Base-by-base conservation (phyloP, 2,329 filamentous ascomycete species). In the Calonectria multiphialidica region DNA sequence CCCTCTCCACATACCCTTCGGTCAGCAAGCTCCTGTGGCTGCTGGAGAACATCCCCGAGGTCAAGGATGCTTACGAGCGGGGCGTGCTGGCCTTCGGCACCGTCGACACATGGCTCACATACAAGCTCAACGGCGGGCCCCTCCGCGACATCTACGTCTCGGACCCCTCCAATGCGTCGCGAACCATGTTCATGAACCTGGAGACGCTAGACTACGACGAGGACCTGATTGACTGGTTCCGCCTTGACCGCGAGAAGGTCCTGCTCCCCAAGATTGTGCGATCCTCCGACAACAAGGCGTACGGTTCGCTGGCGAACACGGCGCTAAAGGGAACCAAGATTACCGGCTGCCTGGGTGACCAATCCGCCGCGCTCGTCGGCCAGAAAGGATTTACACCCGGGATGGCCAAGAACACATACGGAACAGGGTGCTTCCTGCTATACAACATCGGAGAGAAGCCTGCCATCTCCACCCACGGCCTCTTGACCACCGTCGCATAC, bases 151-250 rank as follows among this genome's bases (percentile, higher is more conserved):
- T 94, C 66, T 91, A 93, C 80, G 93, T 96, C 71, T 95, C 94
- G 1, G 94, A 97, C 79, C 90, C 93, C 7, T 93, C 93, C 70
- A 97, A 97, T 81, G 94, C 94, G n/a, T 95, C 66, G 45, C 44
- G 67, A 30, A 96, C 94, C 50, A 95, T 96, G 94, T 95, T 97
- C 83, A 94, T 96, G 91, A 94, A 96, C 82, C 88, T 96, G 37
- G 88, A 94, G 79, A 94, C 90, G 1, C 87, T 95, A 53, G 84
- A 95, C 77, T 97, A 96, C 82, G 93, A 95, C 79, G 89, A 93
- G 59, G 88, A 89, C 64, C 88, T 96, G 61, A 86, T 96, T 35
- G 88, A 93, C 57, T 96, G 95, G 86, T 96, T 96, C 85, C 88
- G 90, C 49, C 84, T 96, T 50, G 92, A 96, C 81, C 85, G 86